phyloP scores from a whole-genome alignment of 2,329 filamentous ascomycete genomes.

The Colletotrichum trifolii region DNA sequence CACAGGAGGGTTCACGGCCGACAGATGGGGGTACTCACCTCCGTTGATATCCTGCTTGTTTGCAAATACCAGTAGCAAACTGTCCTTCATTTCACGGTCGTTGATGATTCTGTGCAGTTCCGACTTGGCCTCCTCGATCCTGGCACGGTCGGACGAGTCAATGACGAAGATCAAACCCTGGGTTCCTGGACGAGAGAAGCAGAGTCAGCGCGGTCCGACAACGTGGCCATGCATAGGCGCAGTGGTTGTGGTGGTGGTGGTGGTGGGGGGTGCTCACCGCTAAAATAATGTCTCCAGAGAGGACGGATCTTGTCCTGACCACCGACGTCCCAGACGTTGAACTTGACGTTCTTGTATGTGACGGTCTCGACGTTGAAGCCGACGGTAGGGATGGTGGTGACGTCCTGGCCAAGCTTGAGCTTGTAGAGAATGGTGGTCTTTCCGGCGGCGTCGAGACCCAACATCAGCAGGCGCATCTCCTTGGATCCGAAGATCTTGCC shows the following conservation, averaged over 20 bases:
- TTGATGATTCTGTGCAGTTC: constrained; percentile 98
- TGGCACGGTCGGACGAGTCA: constrained; percentile 90
- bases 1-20: too few relatives aligned
- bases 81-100: constrained; percentile 97
- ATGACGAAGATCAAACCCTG: constrained; percentile 99
- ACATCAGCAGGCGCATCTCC: constrained; percentile 98
- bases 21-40: constrained; percentile 58
- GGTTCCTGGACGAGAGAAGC: constrained; percentile 70
- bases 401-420: constrained; percentile 97
- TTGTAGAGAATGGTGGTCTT: constrained; percentile 99
- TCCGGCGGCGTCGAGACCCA: constrained; percentile 96
- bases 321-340: constrained; percentile 99
- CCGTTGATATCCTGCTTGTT: constrained; percentile 98
- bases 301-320: constrained; percentile 99
- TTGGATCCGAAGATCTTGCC: constrained; percentile 99
- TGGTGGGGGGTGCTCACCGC: constrained; percentile 61
- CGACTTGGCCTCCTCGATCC: constrained; percentile 92
- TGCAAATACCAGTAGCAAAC: constrained; percentile 92
- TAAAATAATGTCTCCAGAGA: constrained; percentile 97
- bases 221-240: background rate
- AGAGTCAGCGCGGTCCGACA: constrained; percentile 9
- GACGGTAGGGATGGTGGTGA: constrained; percentile 97
- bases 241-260: background rate
- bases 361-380: constrained; percentile 99
- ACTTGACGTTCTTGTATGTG: constrained; percentile 99